Evolutionary conservation across 2,329 filamentous ascomycete genomes (phyloP), one percentile per base, ranked within the genome.

Genomic region (Blastomyces parvus): DNA sequence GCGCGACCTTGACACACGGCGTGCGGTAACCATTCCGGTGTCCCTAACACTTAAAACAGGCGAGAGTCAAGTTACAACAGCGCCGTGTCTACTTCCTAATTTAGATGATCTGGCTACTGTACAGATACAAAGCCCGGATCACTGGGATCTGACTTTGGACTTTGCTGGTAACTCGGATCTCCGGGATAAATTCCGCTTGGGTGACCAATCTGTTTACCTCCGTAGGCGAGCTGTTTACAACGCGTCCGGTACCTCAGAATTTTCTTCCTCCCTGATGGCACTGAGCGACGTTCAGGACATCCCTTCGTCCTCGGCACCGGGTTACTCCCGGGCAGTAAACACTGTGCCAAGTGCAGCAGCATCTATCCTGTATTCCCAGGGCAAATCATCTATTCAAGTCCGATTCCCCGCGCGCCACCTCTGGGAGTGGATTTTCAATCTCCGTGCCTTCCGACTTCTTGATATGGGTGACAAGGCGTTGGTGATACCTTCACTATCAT

Each of bases 101-200:
- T 67, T 78, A 6, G 72, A 70, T 17, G 70, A 73, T 0, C 72
- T 79, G 65, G 71, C 71, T 48, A 73, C 70, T 61, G 73, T 75
- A 64, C 77, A 71, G 68, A 72, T 71, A 59, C 72, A 70, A 63
- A 75, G 76, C 55, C 82, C 86, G 3, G 80, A 85, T 4, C 93
- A 90, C 78, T 97, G 92, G 92, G 87, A 90, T 52, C 82, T 95
- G 2, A 85, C 86, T 6, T 80, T 96, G 3, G 87, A 94, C 71
- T 91, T 97, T 66, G 79, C 78, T 3, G 78, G 81, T 59, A 85
- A 88, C 63, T 79, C 86, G 0, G 74, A 79, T 0, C 83, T 94
- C 59, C 79, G 84, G 4, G 75, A 81, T 0, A 84, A 86, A 3
- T 91, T 96, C 77, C 78, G 72, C 58, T 67, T 78, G 13, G 79